These are phyloP conservation scores for Juglanconis sp. DNA, from an alignment of 2,329 filamentous ascomycete species.

Conservation along the genomic window DNA sequence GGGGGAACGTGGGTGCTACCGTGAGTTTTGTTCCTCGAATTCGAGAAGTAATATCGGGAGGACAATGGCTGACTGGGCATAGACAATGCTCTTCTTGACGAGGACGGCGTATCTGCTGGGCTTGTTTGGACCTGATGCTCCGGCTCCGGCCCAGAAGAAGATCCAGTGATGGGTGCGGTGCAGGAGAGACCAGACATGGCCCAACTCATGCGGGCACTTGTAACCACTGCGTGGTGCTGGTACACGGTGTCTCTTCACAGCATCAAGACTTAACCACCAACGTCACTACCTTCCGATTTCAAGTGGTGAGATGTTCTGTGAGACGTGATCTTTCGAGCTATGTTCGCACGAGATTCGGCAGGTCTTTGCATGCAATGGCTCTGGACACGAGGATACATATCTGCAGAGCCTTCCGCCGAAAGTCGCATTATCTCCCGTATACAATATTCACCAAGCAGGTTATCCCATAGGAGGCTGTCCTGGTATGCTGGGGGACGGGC, in stretches of 20 bases:
- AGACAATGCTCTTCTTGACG: conserved; percentile 54
- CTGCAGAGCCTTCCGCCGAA: too few relatives aligned
- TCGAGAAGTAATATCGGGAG: not conserved
- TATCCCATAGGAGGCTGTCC: too few relatives aligned
- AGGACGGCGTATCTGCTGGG: conserved; percentile 58
- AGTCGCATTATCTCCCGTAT: too few relatives aligned
- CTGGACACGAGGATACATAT: too few relatives aligned
- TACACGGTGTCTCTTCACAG: not conserved
- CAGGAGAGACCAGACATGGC: not conserved
- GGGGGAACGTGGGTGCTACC: conserved; percentile 69
- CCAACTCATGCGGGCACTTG: too few relatives aligned
- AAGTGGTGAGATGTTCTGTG: not conserved
- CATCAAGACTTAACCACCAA: not conserved
- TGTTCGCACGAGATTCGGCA: conserved; percentile 1
- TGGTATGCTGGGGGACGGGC: too few relatives aligned
- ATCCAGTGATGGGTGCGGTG: conserved; percentile 8
- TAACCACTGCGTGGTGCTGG: not conserved
- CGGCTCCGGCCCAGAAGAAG: conserved; percentile 20
- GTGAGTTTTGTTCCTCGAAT: conserved; percentile 34
- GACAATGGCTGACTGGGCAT: conserved; percentile 1
- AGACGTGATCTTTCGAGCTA: not conserved
- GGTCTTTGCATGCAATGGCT: not conserved
- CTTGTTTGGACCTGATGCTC: conserved; percentile 50
- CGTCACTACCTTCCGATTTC: not conserved
- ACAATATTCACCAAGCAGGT: too few relatives aligned